Percentiles rank a stretch among this genome's conserved stretches.
phyloP scores from a whole-genome alignment of 1,284 basidiomycete species.

The Tilletia walkeri region DNA sequence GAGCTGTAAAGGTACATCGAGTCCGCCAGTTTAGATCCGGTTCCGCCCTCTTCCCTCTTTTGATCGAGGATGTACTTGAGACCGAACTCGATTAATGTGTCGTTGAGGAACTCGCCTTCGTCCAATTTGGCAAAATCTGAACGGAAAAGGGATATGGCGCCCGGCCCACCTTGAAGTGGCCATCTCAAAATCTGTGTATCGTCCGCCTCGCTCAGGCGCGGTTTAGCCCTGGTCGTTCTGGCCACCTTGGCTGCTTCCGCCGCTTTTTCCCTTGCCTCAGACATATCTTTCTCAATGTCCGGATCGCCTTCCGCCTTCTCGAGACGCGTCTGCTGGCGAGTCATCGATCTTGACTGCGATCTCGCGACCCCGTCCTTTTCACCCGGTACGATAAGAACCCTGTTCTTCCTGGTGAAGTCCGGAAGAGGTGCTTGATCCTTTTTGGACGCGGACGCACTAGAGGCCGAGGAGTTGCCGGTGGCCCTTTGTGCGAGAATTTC shows the following conservation, averaged over 20 bases:
- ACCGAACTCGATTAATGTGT: slow-evolving; percentile 92
- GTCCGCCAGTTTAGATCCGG: slow-evolving; percentile 60
- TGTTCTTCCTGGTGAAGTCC: no score
- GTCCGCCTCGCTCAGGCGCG: no score
- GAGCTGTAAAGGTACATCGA: slow-evolving; percentile 89
- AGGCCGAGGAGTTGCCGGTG: no score
- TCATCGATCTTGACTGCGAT: neutral
- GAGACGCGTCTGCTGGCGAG: neutral
- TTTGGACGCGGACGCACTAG: no score
- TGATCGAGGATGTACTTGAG: slow-evolving; percentile 67
- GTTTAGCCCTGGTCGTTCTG: neutral
- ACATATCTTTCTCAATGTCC: neutral
- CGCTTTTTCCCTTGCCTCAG: neutral
- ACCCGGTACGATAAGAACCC: no score
- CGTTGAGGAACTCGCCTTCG: slow-evolving; percentile 66
- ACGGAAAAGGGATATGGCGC: slow-evolving; percentile 35
- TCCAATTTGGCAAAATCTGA: slow-evolving; percentile 39
- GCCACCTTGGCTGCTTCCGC: neutral
- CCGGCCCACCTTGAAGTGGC: slow-evolving; percentile 33
- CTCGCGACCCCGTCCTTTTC: no score
- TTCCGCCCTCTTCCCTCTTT: slow-evolving; percentile 36
- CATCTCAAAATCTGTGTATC: slow-evolving; percentile 33
- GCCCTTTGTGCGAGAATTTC: no score
- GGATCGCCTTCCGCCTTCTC: no score
- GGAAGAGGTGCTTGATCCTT: no score